Evolutionary conservation across 805 yeast species (phyloP), one percentile per base, ranked within the genome.

Genomic region (Candida succiphila): DNA sequence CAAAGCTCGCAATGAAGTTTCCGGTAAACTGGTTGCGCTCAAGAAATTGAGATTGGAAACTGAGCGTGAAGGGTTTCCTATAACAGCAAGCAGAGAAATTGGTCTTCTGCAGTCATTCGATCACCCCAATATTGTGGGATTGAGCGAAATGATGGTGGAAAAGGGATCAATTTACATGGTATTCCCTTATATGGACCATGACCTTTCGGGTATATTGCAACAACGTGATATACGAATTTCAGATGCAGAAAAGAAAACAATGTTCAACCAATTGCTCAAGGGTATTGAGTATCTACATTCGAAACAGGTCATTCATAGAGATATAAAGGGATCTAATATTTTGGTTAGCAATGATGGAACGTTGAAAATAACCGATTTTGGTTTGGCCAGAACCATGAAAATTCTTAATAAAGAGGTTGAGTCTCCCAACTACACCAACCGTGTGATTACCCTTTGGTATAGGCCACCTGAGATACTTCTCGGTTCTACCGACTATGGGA

Each of bases 371-470:
- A 84, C 92, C 0, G 94, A 83, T 59, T 83, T 83, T 57, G 94
- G 94, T 2, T 61, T 83, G 35, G 94, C 94, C 0, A 62, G 92
- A 45, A 74, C 72, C 34, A 78, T 83, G 84, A 78, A 75, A 47
- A 63, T 68, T 17, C 47, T 56, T 23, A 58, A 70, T 24, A 61
- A 61, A 39, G 52, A 60, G 3, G 65, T 67, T 7, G 72, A 70
- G 31, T 63, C 71, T 16, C 82, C 84, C 4, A 92, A 87, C 46
- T 89, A 89, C 56, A 89, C 98, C 2, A 92, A 92, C 53, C 62
- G 98, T 36, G 97, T 92, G 27, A 92, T 92, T 34, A 92, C 98
- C 0, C 62, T 92, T 25, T 92, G 98, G 98, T 89, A 92, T 54
- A 70, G 98, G 38, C 98, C 98, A 1, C 97, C 97, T 0, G 98